phyloP scores from a whole-genome alignment of 2,329 filamentous ascomycete genomes.

The Macrophomina tecta region DNA sequence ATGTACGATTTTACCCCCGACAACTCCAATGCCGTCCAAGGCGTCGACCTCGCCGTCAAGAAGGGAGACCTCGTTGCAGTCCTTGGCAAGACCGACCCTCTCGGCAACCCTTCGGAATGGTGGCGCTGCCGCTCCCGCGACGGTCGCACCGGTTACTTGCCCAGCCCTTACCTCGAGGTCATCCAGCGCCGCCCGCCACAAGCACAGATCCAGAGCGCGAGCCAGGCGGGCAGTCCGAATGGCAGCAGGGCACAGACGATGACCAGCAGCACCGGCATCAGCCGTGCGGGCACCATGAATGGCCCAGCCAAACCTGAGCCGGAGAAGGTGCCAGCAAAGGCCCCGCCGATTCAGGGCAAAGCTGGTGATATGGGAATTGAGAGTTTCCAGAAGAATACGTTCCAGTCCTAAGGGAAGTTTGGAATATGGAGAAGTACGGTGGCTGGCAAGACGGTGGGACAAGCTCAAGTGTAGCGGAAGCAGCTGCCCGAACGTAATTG shows the following conservation, averaged over 20 bases:
- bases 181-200: slow-evolving; percentile 64
- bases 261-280: slow-evolving; percentile 48
- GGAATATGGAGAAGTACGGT: not conserved
- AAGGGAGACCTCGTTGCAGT: slow-evolving; percentile 97
- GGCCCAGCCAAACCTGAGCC: not conserved
- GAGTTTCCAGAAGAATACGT: slow-evolving; percentile 74
- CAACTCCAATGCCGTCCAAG: slow-evolving; percentile 59
- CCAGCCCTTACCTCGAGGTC: slow-evolving; percentile 84
- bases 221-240: slow-evolving; percentile 48
- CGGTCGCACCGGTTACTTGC: slow-evolving; percentile 88
- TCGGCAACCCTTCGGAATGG: slow-evolving; percentile 93
- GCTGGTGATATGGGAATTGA: slow-evolving; percentile 69
- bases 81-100: slow-evolving; percentile 87
- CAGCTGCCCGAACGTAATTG: too few relatives aligned
- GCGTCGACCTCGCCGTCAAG: slow-evolving; percentile 87
- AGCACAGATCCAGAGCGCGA: slow-evolving; percentile 52
- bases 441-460: not conserved
- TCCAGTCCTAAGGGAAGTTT: slow-evolving; percentile 62
- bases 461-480: too few relatives aligned
- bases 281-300: slow-evolving; percentile 52
- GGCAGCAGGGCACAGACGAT: slow-evolving; percentile 62
- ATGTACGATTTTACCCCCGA: slow-evolving; percentile 94
- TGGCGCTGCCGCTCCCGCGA: slow-evolving; percentile 94
- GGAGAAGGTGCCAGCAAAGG: slow-evolving; percentile 48
- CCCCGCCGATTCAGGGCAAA: slow-evolving; percentile 61